Conservation (phyloP, 352 stramenopile species). For the Globisporangium rhizosaccharum region DNA sequence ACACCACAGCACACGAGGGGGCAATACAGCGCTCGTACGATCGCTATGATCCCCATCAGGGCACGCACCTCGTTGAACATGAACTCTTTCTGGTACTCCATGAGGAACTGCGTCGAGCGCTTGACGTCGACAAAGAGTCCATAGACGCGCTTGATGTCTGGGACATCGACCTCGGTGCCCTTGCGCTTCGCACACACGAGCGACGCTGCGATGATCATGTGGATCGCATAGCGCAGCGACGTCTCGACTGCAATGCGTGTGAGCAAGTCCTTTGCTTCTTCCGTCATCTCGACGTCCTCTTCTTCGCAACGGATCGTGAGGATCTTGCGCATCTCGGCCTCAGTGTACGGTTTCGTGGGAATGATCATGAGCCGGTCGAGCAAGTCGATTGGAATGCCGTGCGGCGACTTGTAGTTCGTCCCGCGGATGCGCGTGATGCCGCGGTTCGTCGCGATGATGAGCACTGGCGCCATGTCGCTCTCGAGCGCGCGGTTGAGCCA, state of each 20-base stretch:
- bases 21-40: neutral
- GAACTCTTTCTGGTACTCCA: slow-evolving; percentile 99
- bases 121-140: slow-evolving; percentile 98
- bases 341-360: slow-evolving; percentile 94
- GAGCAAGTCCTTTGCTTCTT: slow-evolving; percentile 95
- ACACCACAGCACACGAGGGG: neutral
- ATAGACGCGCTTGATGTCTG: slow-evolving; percentile 94
- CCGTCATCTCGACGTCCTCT: slow-evolving; percentile 98
- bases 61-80: slow-evolving; percentile 96
- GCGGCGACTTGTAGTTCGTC: slow-evolving; percentile 98
- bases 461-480: slow-evolving; percentile 95
- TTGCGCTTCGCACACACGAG: slow-evolving; percentile 94
- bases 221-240: slow-evolving; percentile 98
- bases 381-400: slow-evolving; percentile 98
- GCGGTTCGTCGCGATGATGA: slow-evolving; percentile 99
- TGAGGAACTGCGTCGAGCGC: slow-evolving; percentile 97
- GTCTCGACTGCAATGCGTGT: slow-evolving; percentile 98
- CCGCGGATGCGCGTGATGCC: slow-evolving; percentile 97
- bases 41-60: neutral
- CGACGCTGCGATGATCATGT: slow-evolving; percentile 99
- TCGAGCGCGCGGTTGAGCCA: slow-evolving; percentile 99
- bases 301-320: slow-evolving; percentile 96
- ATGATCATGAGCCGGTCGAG: slow-evolving; percentile 99
- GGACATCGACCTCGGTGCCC: slow-evolving; percentile 83
- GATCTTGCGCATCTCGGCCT: slow-evolving; percentile 96